A percentile compares a stretch with the other conserved stretches of the same genome.
Evolutionary conservation across 352 stramenopile genomes (phyloP).

Genomic region (Globisporangium polare): DNA sequence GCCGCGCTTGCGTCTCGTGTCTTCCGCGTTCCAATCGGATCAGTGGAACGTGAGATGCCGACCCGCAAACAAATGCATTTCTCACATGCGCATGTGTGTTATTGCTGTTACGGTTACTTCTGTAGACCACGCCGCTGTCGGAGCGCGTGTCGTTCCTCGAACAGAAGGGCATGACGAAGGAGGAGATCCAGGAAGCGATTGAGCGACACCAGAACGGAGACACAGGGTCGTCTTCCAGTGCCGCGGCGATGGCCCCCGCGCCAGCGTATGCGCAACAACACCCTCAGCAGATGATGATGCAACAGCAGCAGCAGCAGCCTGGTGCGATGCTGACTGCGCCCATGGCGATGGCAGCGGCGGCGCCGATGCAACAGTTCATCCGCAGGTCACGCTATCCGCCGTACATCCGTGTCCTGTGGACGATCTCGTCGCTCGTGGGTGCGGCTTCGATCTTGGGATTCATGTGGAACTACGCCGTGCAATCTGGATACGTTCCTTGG

Average conservation of each 20-base stretch:
- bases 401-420: conserved; percentile 64
- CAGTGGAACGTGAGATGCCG: neutral
- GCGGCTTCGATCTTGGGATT: conserved; percentile 67
- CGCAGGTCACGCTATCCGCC: conserved; percentile 35
- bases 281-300: conserved; percentile 3
- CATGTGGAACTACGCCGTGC: conserved; percentile 71
- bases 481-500: conserved; percentile 66
- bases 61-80: neutral
- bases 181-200: conserved; percentile 79
- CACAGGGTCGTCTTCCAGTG: neutral
- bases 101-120: neutral
- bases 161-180: conserved; percentile 76
- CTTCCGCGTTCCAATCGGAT: neutral
- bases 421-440: conserved; percentile 65
- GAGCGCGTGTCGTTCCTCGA: conserved; percentile 78
- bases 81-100: neutral
- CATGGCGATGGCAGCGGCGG: conserved; percentile 44
- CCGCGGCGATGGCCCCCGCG: neutral
- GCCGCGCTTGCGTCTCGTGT: neutral
- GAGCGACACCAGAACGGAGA: conserved; percentile 49
- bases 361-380: conserved; percentile 44
- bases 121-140: conserved; percentile 56
- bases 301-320: conserved; percentile 14
- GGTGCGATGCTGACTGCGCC: conserved; percentile 24
- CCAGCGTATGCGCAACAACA: conserved; percentile 12